These are phyloP conservation scores for Tylopilus sp. DNA, from an alignment of 768 basidiomycete genomes.

Conservation along the genomic window DNA sequence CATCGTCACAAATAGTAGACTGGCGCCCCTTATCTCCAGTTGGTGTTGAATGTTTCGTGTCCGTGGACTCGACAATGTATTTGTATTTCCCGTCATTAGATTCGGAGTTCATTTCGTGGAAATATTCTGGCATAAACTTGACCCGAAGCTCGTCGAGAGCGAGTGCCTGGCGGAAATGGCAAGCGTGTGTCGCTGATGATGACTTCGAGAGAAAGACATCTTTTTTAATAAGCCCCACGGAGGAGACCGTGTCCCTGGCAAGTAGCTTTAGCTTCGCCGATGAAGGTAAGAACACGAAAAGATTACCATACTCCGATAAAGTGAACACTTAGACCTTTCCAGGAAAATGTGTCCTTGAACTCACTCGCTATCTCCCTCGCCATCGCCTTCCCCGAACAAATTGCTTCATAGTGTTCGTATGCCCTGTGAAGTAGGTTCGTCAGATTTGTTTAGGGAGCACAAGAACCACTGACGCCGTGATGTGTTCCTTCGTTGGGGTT, in stretches of 20 bases:
- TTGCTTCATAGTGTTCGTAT: conserved; percentile 11
- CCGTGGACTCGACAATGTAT: conserved; percentile 3
- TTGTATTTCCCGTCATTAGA: conserved; percentile 10
- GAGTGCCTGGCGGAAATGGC: conserved; percentile 15
- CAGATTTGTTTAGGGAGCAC: not conserved
- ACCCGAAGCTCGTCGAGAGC: conserved; percentile 15
- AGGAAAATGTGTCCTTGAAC: conserved; percentile 42
- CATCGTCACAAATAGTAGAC: not conserved
- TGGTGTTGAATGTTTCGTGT: not conserved
- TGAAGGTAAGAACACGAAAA: not conserved
- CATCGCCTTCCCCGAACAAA: conserved; percentile 11
- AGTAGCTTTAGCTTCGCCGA: not conserved
- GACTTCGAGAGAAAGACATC: conserved; percentile 5
- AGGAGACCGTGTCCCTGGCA: conserved; percentile 13
- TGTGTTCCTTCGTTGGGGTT: conserved; percentile 21
- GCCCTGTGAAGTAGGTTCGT: conserved; percentile 7
- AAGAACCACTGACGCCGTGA: conserved; percentile 12
- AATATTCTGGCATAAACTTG: conserved; percentile 50
- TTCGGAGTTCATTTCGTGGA: conserved; percentile 26
- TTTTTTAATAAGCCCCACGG: conserved; percentile 7
- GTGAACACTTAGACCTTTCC: conserved; percentile 1
- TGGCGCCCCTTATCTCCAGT: not conserved
- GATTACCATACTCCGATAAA: conserved; percentile 4
- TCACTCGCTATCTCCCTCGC: conserved; percentile 11
- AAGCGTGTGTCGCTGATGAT: conserved; percentile 2